Percentiles rank a stretch among this genome's conserved stretches.
Conservation (phyloP, 2,329 filamentous ascomycete genomes). For the Pseudogymnoascus sp. region DNA sequence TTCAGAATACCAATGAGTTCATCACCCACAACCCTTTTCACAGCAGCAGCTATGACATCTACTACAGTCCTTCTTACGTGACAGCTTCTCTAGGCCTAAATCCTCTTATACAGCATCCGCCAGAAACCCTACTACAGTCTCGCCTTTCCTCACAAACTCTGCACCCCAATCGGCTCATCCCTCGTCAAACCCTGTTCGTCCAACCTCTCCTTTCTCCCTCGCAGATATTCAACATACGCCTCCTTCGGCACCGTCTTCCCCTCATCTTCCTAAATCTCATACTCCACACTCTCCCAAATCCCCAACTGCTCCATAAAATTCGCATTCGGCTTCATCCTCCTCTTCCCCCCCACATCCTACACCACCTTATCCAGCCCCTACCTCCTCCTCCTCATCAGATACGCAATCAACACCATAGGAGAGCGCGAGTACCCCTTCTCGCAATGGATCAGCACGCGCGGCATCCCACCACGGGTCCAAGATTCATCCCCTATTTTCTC, state of each 20-base stretch:
- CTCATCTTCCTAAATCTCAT: slow-evolving; percentile 25
- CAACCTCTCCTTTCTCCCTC: background rate
- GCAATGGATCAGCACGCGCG: slow-evolving; percentile 26
- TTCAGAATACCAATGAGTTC: background rate
- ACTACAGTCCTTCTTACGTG: background rate
- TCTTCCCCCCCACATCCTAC: background rate
- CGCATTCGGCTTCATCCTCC: slow-evolving; percentile 22
- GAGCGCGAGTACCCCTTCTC: background rate
- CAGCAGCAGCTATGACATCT: background rate
- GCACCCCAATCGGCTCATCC: background rate
- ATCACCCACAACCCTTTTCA: background rate
- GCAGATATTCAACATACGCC: background rate
- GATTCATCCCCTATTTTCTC: background rate
- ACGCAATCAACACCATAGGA: background rate
- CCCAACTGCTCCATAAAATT: slow-evolving; percentile 28
- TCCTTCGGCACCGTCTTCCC: slow-evolving; percentile 9
- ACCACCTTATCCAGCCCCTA: slow-evolving; percentile 16
- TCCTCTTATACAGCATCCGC: background rate
- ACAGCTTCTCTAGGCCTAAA: background rate
- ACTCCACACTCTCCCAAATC: slow-evolving; percentile 26
- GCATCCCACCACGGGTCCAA: background rate
- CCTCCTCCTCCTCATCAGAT: slow-evolving; percentile 16
- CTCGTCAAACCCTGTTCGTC: background rate
- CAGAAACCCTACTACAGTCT: background rate
- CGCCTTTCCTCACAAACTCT: background rate